phyloP scores from a whole-genome alignment of 1,284 basidiomycete genomes.

The Fomitopsis palustris region DNA sequence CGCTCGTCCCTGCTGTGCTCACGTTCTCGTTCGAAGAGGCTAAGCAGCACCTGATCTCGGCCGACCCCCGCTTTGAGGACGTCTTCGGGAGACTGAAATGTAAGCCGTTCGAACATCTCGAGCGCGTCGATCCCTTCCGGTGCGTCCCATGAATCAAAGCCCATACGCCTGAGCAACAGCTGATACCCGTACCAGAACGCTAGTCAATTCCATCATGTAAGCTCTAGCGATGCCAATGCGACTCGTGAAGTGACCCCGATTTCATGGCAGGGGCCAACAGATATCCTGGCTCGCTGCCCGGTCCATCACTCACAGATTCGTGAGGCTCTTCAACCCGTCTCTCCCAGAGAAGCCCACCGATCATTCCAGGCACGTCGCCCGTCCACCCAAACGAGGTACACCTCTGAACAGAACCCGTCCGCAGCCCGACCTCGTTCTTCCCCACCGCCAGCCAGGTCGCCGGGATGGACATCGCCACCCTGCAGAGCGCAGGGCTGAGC shows the following conservation, averaged over 20 bases:
- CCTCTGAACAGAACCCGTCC: neutral
- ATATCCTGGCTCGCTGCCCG: conserved; percentile 90
- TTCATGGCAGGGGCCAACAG: conserved; percentile 67
- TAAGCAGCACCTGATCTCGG: conserved; percentile 63
- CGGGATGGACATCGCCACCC: conserved; percentile 48
- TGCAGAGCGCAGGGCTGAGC: conserved; percentile 75
- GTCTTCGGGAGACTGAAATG: conserved; percentile 66
- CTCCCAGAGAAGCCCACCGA: conserved; percentile 66
- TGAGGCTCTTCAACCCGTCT: conserved; percentile 67
- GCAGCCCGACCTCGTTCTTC: conserved; percentile 43
- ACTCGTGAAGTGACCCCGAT: neutral
- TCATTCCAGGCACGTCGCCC: conserved; percentile 19
- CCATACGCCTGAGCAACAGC: neutral
- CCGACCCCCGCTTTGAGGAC: conserved; percentile 69
- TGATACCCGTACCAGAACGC: conserved; percentile 27
- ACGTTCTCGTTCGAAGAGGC: conserved; percentile 76
- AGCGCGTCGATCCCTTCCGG: conserved; percentile 75
- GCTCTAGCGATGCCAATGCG: conserved; percentile 30
- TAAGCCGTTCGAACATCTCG: conserved; percentile 71
- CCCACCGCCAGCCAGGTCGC: conserved; percentile 71
- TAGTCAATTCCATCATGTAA: conserved; percentile 56
- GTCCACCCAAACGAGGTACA: conserved; percentile 7
- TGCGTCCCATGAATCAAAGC: conserved; percentile 24
- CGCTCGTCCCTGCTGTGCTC: conserved; percentile 58
- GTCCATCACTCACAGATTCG: conserved; percentile 83